Evolutionary conservation across 169 alveolate species (phyloP).

Genomic region (Plasmodium malariae): DNA sequence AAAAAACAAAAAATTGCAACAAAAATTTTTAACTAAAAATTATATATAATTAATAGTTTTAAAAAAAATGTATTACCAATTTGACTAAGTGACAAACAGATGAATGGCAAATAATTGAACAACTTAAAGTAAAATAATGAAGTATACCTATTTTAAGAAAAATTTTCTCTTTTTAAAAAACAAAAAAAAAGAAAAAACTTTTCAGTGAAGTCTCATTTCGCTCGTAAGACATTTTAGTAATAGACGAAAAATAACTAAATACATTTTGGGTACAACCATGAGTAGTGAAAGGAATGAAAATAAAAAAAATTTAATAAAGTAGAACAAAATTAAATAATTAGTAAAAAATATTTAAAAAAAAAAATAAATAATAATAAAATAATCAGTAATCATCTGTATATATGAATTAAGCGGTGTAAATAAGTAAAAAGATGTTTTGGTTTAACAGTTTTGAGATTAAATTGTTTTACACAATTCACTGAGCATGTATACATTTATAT

Average conservation of each 20-base stretch:
- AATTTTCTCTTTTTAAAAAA: too few species aligned
- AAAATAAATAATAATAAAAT: not conserved
- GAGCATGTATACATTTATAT: not conserved
- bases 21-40: not conserved
- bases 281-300: not conserved
- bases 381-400: not conserved
- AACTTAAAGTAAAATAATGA: not conserved
- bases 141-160: not conserved
- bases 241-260: not conserved
- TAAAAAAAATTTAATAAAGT: too few species aligned
- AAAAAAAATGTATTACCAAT: too few species aligned
- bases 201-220: too few species aligned
- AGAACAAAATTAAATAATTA: not conserved
- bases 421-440: not conserved
- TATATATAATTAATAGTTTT: too few species aligned
- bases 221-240: not conserved
- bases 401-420: constrained; percentile 37
- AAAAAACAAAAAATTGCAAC: constrained; percentile 11
- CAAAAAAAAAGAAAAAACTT: not conserved
- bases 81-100: not conserved
- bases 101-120: not conserved
- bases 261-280: not conserved
- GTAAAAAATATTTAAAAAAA: not conserved
- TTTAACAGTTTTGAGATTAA: too few species aligned
- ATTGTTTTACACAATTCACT: not conserved